These are phyloP conservation scores for Cyclostephanos invisitatus DNA, from an alignment of 108 stramenopile genomes.

Conservation along the genomic window DNA sequence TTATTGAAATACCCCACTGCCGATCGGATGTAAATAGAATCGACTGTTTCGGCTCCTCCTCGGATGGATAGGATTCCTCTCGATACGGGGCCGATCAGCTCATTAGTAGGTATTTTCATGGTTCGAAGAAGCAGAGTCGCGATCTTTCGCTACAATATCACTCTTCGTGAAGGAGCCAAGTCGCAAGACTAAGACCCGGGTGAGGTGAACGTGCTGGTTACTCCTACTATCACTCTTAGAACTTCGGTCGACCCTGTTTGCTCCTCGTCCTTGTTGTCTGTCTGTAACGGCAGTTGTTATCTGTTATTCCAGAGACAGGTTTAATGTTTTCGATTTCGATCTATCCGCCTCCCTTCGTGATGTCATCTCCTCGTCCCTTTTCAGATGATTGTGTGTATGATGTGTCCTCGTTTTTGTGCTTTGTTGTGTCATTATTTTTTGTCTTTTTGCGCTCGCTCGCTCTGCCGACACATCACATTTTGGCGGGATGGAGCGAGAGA, in stretches of 20 bases:
- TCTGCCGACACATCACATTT: no score
- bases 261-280: not conserved
- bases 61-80: slow-evolving; percentile 24
- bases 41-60: slow-evolving; percentile 27
- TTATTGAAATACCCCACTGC: slow-evolving; percentile 43
- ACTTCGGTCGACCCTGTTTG: not conserved
- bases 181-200: not conserved
- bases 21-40: slow-evolving; percentile 31
- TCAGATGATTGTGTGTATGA: no score
- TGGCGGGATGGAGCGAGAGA: no score
- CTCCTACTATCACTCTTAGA: not conserved
- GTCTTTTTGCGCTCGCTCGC: no score
- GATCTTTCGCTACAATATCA: not conserved
- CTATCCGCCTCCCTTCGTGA: no score
- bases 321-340: no score
- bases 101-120: not conserved
- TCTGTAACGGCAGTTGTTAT: not conserved
- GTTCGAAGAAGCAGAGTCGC: not conserved
- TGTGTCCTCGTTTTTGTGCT: no score
- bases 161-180: not conserved
- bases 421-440: no score
- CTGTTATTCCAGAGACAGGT: no score
- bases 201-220: not conserved
- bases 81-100: slow-evolving; percentile 8
- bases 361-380: no score